A percentile compares a stretch with the other conserved stretches of the same genome.
These are phyloP conservation scores for Globisporangium okanoganense DNA, from an alignment of 352 stramenopile species.

Conservation along the genomic window DNA sequence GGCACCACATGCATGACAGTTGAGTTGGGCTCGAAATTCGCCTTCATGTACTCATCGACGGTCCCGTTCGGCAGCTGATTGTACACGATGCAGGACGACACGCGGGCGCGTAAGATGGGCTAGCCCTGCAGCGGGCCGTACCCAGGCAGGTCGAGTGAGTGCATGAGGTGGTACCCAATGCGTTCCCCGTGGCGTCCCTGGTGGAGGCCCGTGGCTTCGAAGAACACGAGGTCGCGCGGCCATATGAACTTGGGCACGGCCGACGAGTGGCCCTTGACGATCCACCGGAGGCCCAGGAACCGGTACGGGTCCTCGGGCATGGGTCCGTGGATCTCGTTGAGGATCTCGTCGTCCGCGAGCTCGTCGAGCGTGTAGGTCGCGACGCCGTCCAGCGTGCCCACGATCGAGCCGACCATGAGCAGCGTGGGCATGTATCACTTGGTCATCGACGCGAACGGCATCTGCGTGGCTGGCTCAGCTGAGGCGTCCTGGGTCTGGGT, in stretches of 20 bases:
- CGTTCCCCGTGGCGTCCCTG: slow-evolving; percentile 19
- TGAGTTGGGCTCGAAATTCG: slow-evolving; percentile 33
- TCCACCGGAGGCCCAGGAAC: slow-evolving; percentile 25
- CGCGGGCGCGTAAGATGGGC: slow-evolving; percentile 39
- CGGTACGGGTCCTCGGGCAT: slow-evolving; percentile 19
- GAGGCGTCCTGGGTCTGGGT: background rate
- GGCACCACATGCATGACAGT: too few species aligned
- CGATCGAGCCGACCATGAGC: slow-evolving; percentile 47
- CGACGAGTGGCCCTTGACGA: slow-evolving; percentile 10
- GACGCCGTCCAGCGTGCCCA: slow-evolving; percentile 53
- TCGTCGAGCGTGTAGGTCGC: slow-evolving; percentile 47
- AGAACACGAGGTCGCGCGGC: slow-evolving; percentile 27
- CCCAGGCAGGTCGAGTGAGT: slow-evolving; percentile 35
- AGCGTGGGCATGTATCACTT: slow-evolving; percentile 35
- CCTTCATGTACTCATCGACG: slow-evolving; percentile 48
- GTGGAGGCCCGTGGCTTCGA: slow-evolving; percentile 38
- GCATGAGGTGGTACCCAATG: slow-evolving; percentile 38
- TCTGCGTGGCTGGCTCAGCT: background rate
- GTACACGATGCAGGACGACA: slow-evolving; percentile 43
- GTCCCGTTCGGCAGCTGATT: slow-evolving; percentile 22
- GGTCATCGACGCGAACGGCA: slow-evolving; percentile 4
- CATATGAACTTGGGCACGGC: slow-evolving; percentile 12
- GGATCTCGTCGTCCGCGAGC: slow-evolving; percentile 4
- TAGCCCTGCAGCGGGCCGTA: slow-evolving; percentile 26
- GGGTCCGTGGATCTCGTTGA: slow-evolving; percentile 8